Percentiles rank a stretch among this genome's conserved stretches.
Evolutionary conservation across 2,329 filamentous ascomycete species (phyloP).

Genomic region (Claviceps pazoutovae): DNA sequence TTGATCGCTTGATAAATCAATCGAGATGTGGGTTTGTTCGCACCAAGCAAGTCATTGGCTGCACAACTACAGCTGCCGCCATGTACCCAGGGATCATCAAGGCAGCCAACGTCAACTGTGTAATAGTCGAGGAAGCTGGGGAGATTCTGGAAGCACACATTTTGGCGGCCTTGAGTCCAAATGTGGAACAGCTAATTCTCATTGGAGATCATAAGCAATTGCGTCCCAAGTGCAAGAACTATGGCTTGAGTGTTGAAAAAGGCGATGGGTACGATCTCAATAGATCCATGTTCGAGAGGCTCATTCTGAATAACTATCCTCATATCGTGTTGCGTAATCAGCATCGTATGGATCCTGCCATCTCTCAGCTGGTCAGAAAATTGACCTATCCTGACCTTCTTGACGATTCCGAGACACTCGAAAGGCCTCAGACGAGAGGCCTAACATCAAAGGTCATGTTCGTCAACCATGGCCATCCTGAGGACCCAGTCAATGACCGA

Average conservation of each 20-base stretch:
- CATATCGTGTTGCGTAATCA: constrained; percentile 44
- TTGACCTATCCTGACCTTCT: constrained; percentile 48
- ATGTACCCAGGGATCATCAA: constrained; percentile 43
- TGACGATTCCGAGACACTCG: constrained; percentile 36
- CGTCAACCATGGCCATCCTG: constrained; percentile 44
- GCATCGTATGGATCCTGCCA: constrained; percentile 56
- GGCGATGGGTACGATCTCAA: constrained; percentile 55
- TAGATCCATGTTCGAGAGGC: constrained; percentile 52
- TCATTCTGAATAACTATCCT: constrained; percentile 40
- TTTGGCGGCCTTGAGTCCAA: constrained; percentile 40
- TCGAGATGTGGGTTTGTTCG: constrained; percentile 29
- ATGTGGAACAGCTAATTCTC: constrained; percentile 48
- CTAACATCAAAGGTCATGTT: constrained; percentile 42
- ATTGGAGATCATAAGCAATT: constrained; percentile 66
- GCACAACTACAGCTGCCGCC: constrained; percentile 57
- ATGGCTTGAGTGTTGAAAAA: constrained; percentile 45
- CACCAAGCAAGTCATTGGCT: constrained; percentile 49
- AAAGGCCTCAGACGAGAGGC: constrained; percentile 36
- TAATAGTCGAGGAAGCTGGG: constrained; percentile 59
- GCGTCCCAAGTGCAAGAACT: constrained; percentile 52
- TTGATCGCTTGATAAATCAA: constrained; percentile 31
- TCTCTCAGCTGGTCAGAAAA: constrained; percentile 41
- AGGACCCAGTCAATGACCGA: constrained; percentile 27
- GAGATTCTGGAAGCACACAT: constrained; percentile 56
- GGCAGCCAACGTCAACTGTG: constrained; percentile 39